A percentile compares a stretch with the other conserved stretches of the same genome.
Evolutionary conservation across 768 basidiomycete species (phyloP).

Genomic region (Sporobolomyces pararoseus): DNA sequence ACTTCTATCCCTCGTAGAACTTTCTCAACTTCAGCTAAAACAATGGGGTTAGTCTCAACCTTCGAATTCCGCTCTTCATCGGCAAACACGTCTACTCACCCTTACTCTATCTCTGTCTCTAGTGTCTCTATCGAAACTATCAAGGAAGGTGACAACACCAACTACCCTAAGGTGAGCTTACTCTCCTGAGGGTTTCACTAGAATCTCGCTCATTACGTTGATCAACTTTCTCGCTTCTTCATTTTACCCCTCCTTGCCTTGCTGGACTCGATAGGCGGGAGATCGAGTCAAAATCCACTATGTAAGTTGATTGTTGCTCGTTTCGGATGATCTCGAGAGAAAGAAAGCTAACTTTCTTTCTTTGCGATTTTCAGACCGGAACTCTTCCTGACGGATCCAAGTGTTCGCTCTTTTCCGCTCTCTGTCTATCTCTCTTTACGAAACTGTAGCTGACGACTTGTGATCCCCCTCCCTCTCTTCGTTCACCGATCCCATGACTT

Average conservation of each 20-base stretch:
- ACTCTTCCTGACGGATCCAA: conserved; percentile 33
- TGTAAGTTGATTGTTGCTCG: background rate
- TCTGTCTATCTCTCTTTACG: background rate
- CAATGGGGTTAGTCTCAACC: conserved; percentile 26
- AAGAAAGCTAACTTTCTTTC: background rate
- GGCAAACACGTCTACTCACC: background rate
- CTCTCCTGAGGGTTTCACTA: too few relatives aligned
- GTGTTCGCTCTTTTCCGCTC: conserved; percentile 4
- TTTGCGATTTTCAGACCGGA: conserved; percentile 60
- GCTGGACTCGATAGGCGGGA: too few relatives aligned
- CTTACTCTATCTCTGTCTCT: background rate
- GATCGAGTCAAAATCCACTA: background rate
- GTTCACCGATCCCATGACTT: too few relatives aligned
- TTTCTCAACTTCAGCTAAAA: conserved; percentile 16
- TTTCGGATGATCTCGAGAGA: background rate
- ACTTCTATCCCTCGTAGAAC: background rate
- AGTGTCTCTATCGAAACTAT: conserved; percentile 64
- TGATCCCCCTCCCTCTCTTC: conserved; percentile 48
- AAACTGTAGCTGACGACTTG: background rate
- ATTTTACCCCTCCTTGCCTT: too few relatives aligned
- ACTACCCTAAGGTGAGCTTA: conserved; percentile 67
- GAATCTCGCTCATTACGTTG: too few relatives aligned
- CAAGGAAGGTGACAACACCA: conserved; percentile 59
- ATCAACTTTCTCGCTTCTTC: too few relatives aligned
- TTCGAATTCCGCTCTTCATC: background rate